A percentile compares a stretch with the other conserved stretches of the same genome.
phyloP scores from a whole-genome alignment of 2,329 filamentous ascomycete genomes.

The Trichoderma atrobrunneum region DNA sequence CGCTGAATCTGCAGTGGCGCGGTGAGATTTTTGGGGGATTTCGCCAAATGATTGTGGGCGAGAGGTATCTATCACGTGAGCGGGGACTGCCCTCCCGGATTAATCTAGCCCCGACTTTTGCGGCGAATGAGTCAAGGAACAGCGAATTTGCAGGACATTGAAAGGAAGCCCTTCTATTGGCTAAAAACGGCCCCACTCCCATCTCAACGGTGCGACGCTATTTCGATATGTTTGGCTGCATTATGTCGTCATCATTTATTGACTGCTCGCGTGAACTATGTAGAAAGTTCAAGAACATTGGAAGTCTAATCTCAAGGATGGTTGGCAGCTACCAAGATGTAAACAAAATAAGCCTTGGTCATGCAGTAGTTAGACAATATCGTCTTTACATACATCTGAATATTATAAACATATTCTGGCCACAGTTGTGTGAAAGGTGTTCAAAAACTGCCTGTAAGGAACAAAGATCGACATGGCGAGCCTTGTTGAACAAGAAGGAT shows the following conservation, averaged over 20 bases:
- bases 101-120: conserved; percentile 22
- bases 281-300: not conserved
- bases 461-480: not conserved
- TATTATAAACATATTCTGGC: not conserved
- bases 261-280: not conserved
- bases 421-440: not conserved
- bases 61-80: conserved; percentile 39
- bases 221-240: not conserved
- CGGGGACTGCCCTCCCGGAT: conserved; percentile 36
- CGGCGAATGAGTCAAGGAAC: conserved; percentile 4
- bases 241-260: conserved; percentile 5
- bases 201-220: not conserved
- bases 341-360: not conserved
- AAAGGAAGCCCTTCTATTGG: not conserved
- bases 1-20: conserved; percentile 33
- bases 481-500: not conserved
- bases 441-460: not conserved
- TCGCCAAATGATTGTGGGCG: conserved; percentile 40
- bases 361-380: not conserved
- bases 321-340: not conserved
- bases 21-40: conserved; percentile 36
- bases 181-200: not conserved
- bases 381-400: not conserved
- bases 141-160: not conserved
- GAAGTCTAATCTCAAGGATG: not conserved